phyloP scores from a whole-genome alignment of 345 rosid species.

The Kernera saxatilis region DNA sequence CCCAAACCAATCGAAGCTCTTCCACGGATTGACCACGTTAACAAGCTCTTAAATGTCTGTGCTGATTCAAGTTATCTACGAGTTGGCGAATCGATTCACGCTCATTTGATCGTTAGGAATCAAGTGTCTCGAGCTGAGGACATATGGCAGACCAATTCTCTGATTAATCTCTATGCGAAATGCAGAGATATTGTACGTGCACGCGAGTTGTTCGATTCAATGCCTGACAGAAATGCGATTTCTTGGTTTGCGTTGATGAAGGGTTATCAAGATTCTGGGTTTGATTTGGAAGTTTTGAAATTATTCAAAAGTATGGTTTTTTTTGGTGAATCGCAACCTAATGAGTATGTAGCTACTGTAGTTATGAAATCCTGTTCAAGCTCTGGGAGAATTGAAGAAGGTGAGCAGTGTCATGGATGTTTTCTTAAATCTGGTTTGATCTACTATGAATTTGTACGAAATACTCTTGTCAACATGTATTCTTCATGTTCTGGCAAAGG shows the following conservation, averaged over 20 bases:
- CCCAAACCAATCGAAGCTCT: not conserved
- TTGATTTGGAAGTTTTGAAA: conserved; percentile 41
- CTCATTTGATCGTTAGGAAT: conserved; percentile 42
- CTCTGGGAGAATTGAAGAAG: conserved; percentile 43
- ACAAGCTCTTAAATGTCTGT: conserved; percentile 45
- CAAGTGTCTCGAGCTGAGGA: conserved; percentile 4
- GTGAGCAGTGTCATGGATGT: conserved; percentile 62
- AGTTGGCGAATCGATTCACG: conserved; percentile 49
- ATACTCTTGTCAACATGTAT: conserved; percentile 55
- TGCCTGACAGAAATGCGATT: conserved; percentile 53
- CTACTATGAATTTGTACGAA: conserved; percentile 55
- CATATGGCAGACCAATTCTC: conserved; percentile 34
- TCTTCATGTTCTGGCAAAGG: conserved; percentile 34
- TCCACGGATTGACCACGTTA: conserved; percentile 15
- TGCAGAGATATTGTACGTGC: conserved; percentile 42
- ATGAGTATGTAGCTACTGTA: conserved; percentile 55
- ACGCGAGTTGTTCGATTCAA: conserved; percentile 54
- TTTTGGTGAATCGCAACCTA: conserved; percentile 35
- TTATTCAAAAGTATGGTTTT: conserved; percentile 52
- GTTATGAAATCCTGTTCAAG: conserved; percentile 56
- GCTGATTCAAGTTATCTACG: conserved; percentile 42
- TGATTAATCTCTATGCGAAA: conserved; percentile 55
- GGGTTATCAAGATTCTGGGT: conserved; percentile 54
- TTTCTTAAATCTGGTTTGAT: conserved; percentile 56
- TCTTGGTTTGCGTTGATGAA: conserved; percentile 75